These are phyloP conservation scores for Linum usitatissimum DNA, from an alignment of 345 rosid species.

Conservation along the genomic window DNA sequence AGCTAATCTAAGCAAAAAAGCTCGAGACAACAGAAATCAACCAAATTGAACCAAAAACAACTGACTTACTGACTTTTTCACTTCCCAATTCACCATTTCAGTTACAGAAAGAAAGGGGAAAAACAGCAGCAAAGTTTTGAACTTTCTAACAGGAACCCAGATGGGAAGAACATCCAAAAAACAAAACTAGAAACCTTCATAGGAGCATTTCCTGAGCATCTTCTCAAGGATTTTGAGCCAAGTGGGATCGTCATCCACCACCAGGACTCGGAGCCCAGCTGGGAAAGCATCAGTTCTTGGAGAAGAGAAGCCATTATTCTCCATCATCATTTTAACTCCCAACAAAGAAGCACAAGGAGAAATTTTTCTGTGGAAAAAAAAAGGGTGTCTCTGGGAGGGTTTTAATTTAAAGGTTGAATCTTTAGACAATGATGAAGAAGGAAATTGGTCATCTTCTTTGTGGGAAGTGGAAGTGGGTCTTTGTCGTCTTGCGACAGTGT, in stretches of 20 bases:
- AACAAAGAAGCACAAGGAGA: neutral
- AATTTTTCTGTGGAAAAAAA: neutral
- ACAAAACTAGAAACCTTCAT: slow-evolving; percentile 33
- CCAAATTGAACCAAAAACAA: too few relatives aligned
- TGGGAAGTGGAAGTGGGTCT: slow-evolving; percentile 2
- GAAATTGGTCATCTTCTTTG: neutral
- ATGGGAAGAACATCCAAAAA: neutral
- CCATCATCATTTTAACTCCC: slow-evolving; percentile 16
- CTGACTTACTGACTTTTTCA: too few relatives aligned
- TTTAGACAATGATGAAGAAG: slow-evolving; percentile 5
- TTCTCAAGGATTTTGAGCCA: slow-evolving; percentile 97
- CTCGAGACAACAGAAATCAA: neutral
- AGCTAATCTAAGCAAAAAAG: too few relatives aligned
- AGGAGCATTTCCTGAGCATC: slow-evolving; percentile 94
- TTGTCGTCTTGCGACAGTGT: neutral
- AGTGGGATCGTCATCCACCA: slow-evolving; percentile 89
- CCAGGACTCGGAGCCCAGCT: slow-evolving; percentile 87
- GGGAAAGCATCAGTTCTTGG: slow-evolving; percentile 53
- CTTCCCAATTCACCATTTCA: too few relatives aligned
- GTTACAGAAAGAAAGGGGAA: too few relatives aligned
- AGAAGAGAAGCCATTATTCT: slow-evolving; percentile 55
- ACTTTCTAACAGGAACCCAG: neutral
- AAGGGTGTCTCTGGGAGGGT: slow-evolving; percentile 6
- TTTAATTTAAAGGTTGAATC: neutral
- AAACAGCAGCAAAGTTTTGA: neutral